Evolutionary conservation across 768 basidiomycete genomes (phyloP), one percentile per base, ranked within the genome.

Genomic region (Trametes gibbosa): DNA sequence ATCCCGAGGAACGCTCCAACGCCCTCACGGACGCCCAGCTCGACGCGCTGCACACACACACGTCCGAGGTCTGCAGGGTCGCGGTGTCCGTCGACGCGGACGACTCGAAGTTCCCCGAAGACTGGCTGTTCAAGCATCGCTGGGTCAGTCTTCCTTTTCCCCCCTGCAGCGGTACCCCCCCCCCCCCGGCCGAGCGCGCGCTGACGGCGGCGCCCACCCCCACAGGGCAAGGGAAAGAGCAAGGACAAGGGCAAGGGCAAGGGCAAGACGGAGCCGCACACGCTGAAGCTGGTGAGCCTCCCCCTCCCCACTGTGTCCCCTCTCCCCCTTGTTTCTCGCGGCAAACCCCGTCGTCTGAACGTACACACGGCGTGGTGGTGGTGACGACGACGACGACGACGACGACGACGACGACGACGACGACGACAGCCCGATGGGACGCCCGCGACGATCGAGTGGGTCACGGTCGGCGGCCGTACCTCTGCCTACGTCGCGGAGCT

Each of bases 401-500:
- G n/a, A n/a, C n/a, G n/a, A n/a, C n/a, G n/a, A n/a, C n/a, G n/a
- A n/a, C n/a, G n/a, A n/a, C n/a, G n/a, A 34, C 27, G 1, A 53
- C 27, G 8, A n/a, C 35, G 25, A 2, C 50, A 91, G 89, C 84
- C 86, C 0, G 81, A 83, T 53, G 90, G 89, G 5, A 73, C 78
- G 56, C 79, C 78, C n/a, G 90, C 87, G 0, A 89, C 86, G 8
- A 83, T 92, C 56, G 82, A 81, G 65, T 92, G 85, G 81, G 69
- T 87, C 53, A 89, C 84, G 5, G 86, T 92, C 8, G 88, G 87
- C 17, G 89, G 90, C 3, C 78, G 89, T 16, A 91, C 90, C 8
- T 89, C 89, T 3, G 90, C 90, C 14, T 86, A 79, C 64, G 84
- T 91, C 8, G 67, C 69, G 13, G 83, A 90, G 70, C 73, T 90